Conservation (phyloP, 2,329 filamentous ascomycete species). For the Plenodomus lindquistii region DNA sequence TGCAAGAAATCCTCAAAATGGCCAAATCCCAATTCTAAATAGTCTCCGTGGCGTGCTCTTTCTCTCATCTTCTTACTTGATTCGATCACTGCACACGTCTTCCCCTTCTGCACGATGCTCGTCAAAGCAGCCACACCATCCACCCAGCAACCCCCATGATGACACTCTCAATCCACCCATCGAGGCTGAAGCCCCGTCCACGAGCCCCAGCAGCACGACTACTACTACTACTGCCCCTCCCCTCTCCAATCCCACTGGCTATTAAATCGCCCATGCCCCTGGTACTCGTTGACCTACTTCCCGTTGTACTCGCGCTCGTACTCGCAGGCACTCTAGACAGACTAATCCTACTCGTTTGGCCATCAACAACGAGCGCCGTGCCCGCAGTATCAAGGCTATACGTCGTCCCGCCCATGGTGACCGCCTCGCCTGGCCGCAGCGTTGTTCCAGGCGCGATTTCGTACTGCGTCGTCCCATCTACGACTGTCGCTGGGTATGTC, state of each 20-base stretch:
- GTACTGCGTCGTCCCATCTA: not conserved
- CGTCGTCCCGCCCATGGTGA: constrained; percentile 34
- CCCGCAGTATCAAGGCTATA: constrained; percentile 31
- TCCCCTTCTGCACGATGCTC: not conserved
- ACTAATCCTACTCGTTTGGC: constrained; percentile 33
- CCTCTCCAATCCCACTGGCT: constrained; percentile 29
- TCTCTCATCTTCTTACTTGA: no score
- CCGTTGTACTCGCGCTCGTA: constrained; percentile 31
- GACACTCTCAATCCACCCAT: constrained; percentile 30
- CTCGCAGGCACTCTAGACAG: constrained; percentile 19
- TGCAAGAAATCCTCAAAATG: no score
- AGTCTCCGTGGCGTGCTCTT: no score
- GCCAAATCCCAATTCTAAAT: no score
- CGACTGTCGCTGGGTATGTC: constrained; percentile 26
- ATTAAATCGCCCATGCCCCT: constrained; percentile 24
- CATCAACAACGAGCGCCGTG: constrained; percentile 38
- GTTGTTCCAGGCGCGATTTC: constrained; percentile 14
- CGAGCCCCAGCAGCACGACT: constrained; percentile 8
- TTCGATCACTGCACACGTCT: no score
- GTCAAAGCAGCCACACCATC: constrained; percentile 30
- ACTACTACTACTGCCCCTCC: constrained; percentile 21
- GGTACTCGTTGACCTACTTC: constrained; percentile 5
- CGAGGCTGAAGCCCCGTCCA: constrained; percentile 12
- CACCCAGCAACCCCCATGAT: constrained; percentile 34
- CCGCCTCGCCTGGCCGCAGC: constrained; percentile 24